phyloP scores from a whole-genome alignment of 495 filamentous ascomycete genomes.

The Immersiella caudata region DNA sequence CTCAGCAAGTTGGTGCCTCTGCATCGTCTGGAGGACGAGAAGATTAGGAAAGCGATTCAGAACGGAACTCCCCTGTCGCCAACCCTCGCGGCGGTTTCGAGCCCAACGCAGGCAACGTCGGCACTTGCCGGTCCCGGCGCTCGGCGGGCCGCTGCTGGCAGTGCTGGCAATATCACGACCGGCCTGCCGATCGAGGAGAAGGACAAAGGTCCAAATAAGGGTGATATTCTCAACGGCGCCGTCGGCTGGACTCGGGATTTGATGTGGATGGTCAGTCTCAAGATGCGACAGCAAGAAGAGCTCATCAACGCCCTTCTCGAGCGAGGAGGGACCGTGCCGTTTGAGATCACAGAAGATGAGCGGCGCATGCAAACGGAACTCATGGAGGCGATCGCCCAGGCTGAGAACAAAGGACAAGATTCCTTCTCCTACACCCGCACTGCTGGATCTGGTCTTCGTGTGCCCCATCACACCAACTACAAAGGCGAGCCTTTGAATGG shows the following conservation, averaged over 20 bases:
- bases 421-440: slow-evolving; percentile 78
- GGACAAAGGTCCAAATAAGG: slow-evolving; percentile 98
- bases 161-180: slow-evolving; percentile 83
- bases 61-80: slow-evolving; percentile 88
- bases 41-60: slow-evolving; percentile 88
- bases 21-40: slow-evolving; percentile 95
- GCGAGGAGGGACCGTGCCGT: slow-evolving; percentile 73
- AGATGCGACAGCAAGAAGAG: slow-evolving; percentile 85
- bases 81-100: slow-evolving; percentile 62
- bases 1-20: slow-evolving; percentile 88
- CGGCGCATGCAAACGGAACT: slow-evolving; percentile 93
- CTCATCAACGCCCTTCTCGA: slow-evolving; percentile 71
- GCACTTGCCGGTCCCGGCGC: slow-evolving; percentile 83
- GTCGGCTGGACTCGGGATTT: slow-evolving; percentile 96
- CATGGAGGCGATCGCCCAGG: slow-evolving; percentile 78
- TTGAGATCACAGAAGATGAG: slow-evolving; percentile 88
- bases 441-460: slow-evolving; percentile 82
- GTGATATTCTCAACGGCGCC: slow-evolving; percentile 95
- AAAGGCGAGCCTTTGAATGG: slow-evolving; percentile 73
- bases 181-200: slow-evolving; percentile 93
- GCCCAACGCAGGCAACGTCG: slow-evolving; percentile 79
- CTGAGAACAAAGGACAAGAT: slow-evolving; percentile 54
- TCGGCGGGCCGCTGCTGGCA: slow-evolving; percentile 67
- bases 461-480: slow-evolving; percentile 90
- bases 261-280: slow-evolving; percentile 92